Base-by-base conservation (phyloP, 192 early-diverging fungal species). In the Umbelopsis ramanniana region DNA sequence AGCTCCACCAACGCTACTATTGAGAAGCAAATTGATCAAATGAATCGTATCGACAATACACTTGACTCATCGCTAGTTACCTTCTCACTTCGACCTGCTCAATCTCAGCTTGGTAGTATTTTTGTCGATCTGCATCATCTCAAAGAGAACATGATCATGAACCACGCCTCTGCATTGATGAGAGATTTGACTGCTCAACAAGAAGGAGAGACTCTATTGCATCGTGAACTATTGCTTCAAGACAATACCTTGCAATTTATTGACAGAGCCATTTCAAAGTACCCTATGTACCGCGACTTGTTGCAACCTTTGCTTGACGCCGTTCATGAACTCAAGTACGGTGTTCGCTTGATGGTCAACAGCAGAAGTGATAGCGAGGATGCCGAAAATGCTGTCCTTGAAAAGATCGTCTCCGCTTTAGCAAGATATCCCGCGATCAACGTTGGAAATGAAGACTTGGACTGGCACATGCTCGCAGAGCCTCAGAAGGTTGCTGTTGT, bases 321-420 rank as follows among this genome's bases (percentile, higher is more conserved):
- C 12, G 76, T 95, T 2, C 87, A 90, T 71, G 89, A 93, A 70
- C 73, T 95, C 71, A 90, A 93, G 76, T 91, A 87, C 72, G 94
- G 93, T 43, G 47, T 95, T n/a, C 74, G 89, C 15, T 53, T 92
- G 48, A 69, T 90, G 37, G 73, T 84, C 9, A 73, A 81, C 14
- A 46, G 52, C 46, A 54, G 15, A 3, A 69, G 60, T 24, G 53
- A 74, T 19, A 67, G 47, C 21, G 70, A 76, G 24, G 57, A 76
- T 54, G 69, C 70, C 15, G 47, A 72, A n/a, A 50, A 33, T 24
- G 19, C 67, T 24, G 76, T 82, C 40, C 73, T 80, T 29, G 79
- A 80, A 17, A 69, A 77, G 14, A 67, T 84, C n/a, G 60, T 83
- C 7, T 63, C 57, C 3, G 57, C 57, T 12, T 37, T 63, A 15